Evolutionary conservation across 129 eudicot species (phyloP).

Genomic region (Lactuca sativa): DNA sequence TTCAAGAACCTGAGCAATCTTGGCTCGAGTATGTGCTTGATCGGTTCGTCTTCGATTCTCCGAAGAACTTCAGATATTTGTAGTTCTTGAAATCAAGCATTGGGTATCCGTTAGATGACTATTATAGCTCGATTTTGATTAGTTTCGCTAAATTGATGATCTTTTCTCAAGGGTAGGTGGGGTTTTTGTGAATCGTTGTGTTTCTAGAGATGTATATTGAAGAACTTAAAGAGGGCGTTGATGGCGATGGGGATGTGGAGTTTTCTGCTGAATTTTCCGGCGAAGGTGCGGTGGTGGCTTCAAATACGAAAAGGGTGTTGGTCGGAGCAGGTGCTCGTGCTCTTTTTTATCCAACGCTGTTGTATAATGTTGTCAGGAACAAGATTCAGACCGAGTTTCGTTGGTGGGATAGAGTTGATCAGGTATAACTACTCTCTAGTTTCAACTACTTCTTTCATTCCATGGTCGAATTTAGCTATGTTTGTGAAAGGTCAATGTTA

Average conservation of each 20-base stretch:
- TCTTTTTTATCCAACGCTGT: slow-evolving; percentile 72
- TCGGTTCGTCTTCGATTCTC: neutral
- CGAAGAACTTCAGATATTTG: slow-evolving; percentile 9
- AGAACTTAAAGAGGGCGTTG: slow-evolving; percentile 55
- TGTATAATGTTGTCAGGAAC: slow-evolving; percentile 76
- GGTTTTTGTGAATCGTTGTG: neutral
- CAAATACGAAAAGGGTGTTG: slow-evolving; percentile 56
- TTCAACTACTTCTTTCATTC: slow-evolving; percentile 6
- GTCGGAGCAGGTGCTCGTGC: slow-evolving; percentile 91
- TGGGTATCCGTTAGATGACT: slow-evolving; percentile 6
- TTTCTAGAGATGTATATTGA: slow-evolving; percentile 55
- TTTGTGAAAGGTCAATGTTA: neutral
- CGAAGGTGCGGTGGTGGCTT: slow-evolving; percentile 37
- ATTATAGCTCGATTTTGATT: slow-evolving; percentile 26
- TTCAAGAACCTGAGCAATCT: slow-evolving; percentile 19
- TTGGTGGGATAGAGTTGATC: slow-evolving; percentile 94
- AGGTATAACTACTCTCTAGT: slow-evolving; percentile 36
- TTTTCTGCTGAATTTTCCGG: slow-evolving; percentile 26
- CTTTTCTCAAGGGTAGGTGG: slow-evolving; percentile 15
- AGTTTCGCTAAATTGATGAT: neutral
- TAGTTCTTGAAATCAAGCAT: neutral
- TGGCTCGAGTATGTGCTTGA: slow-evolving; percentile 13
- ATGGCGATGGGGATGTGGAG: slow-evolving; percentile 24
- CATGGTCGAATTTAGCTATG: neutral
- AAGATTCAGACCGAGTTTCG: slow-evolving; percentile 71